Conservation (phyloP, 1,284 basidiomycete genomes). For the Moesziomyces sp. region DNA sequence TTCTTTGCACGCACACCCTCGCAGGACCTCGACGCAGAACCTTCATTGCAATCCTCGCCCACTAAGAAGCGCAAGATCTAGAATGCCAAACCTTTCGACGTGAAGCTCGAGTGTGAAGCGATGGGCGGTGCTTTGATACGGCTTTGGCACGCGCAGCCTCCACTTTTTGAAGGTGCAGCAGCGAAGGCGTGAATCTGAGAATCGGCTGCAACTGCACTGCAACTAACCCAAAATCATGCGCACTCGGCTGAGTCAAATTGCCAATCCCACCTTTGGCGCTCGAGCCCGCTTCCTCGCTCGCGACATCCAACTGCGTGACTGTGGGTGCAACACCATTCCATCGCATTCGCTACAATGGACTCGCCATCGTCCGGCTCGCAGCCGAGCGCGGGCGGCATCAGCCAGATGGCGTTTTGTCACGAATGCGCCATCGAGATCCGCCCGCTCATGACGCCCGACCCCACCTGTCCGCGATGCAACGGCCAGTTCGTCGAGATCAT, state of each 20-base stretch:
- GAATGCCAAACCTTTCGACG: neutral
- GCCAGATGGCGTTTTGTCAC: conserved; percentile 57
- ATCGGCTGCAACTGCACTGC: neutral
- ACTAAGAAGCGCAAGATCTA: conserved; percentile 30
- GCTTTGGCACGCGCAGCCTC: neutral
- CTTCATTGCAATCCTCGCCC: conserved; percentile 3
- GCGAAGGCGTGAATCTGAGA: too few species aligned
- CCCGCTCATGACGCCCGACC: conserved; percentile 54
- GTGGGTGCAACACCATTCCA: neutral
- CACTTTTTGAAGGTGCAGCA: neutral
- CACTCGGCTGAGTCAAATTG: too few species aligned
- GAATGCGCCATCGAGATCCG: conserved; percentile 58
- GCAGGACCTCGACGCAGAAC: neutral
- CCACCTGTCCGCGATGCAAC: conserved; percentile 58
- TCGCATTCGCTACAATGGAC: conserved; percentile 6
- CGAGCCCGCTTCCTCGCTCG: neutral
- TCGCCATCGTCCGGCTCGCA: conserved; percentile 12
- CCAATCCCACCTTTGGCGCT: too few species aligned
- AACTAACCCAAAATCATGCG: too few species aligned
- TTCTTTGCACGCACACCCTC: conserved; percentile 21
- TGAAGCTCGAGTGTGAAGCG: neutral
- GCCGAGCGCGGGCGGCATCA: conserved; percentile 15
- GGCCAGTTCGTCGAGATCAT: conserved; percentile 58
- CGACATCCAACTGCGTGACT: neutral
- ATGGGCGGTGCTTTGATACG: neutral